Evolutionary conservation across 257 asterid species (phyloP), one percentile per base, ranked within the genome.

Genomic region (Linderniella brevidens): DNA sequence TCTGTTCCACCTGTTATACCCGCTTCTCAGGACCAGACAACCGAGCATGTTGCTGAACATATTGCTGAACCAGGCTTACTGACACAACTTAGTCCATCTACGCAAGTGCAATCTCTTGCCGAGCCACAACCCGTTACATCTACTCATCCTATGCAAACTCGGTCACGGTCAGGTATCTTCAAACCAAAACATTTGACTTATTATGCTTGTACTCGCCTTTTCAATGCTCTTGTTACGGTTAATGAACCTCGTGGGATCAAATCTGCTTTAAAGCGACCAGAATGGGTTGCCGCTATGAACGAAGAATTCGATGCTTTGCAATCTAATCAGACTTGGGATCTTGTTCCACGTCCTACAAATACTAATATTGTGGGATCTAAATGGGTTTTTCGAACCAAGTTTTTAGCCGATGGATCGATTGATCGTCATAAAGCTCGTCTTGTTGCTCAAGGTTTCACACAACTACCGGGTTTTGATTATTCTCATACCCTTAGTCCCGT

Each of bases 401-500:
- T 13, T 13, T 13, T 13, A 17, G 10, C 17, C 11, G 17, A 13
- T 13, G 44, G 15, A 11, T 40, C 44, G 44, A 13, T 40, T 40
- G 35, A 46, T 4, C 13, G 50, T 14, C 18, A 13, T 11, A 8
- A 46, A 46, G 50, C 32, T 17, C 50, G 32, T 17, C 13, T 46
- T 9, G 50, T 46, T 7, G 50, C 50, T 18, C 17, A 40, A 13
- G 44, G 44, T 40, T 40, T 40, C 44, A 40, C 14, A 0, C 50
- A 46, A 46, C 12, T 18, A 5, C 32, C 1, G 17, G 50, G 50
- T 5, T 13, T 46, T 46, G 50, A 46, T 18, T 46, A 13, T 1
- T 14, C 32, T 16, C 9, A 46, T 7, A 46, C 50, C 8, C 16
- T 46, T 46, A 18, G 8, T 17, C 50, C 1, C 20, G 50, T 17